Percentiles rank a stretch among this genome's conserved stretches.
These are phyloP conservation scores for Emydomyces testavorans DNA, from an alignment of 2,329 filamentous ascomycete species.

Conservation along the genomic window DNA sequence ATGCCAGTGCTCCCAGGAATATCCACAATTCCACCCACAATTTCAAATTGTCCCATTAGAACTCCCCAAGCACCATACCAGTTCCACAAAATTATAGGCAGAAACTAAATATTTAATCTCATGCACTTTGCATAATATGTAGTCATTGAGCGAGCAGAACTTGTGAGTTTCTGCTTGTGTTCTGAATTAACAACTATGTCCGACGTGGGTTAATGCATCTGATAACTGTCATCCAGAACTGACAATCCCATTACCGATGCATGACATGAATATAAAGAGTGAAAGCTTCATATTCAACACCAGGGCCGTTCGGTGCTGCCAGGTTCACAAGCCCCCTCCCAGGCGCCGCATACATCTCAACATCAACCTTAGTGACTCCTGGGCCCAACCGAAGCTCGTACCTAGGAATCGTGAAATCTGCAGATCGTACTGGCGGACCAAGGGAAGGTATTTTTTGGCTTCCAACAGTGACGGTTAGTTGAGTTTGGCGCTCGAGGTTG, in stretches of 20 bases:
- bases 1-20: too few relatives aligned
- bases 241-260: constrained; percentile 11
- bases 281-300: constrained; percentile 58
- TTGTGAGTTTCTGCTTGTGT: too few relatives aligned
- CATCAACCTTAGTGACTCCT: constrained; percentile 66
- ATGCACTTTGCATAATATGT: too few relatives aligned
- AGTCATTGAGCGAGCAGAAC: too few relatives aligned
- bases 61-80: too few relatives aligned
- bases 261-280: constrained; percentile 63
- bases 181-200: too few relatives aligned
- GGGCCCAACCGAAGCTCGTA: constrained; percentile 63
- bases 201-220: too few relatives aligned
- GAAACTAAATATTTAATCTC: too few relatives aligned
- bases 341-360: constrained; percentile 64
- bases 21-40: too few relatives aligned
- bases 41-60: too few relatives aligned
- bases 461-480: constrained; percentile 63
- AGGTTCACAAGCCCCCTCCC: constrained; percentile 46
- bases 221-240: too few relatives aligned
- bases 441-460: constrained; percentile 50
- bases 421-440: constrained; percentile 43
- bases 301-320: constrained; percentile 51
- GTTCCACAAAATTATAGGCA: too few relatives aligned
- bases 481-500: constrained; percentile 59
- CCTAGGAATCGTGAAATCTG: constrained; percentile 48